phyloP scores from a whole-genome alignment of 208 protist genomes.

The Tetramitus jugosus region DNA sequence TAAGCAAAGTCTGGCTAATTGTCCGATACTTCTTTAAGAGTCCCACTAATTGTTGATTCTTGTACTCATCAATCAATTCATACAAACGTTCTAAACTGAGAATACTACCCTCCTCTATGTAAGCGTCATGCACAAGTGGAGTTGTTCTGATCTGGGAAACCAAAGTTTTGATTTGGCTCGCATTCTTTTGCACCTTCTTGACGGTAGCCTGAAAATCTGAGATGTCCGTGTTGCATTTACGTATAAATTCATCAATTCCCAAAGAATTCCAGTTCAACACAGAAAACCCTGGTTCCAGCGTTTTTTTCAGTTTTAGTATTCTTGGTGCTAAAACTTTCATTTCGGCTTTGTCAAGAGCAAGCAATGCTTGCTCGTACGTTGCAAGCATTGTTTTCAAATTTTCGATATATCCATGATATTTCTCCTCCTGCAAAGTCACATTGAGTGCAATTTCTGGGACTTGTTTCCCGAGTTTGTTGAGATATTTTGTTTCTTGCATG shows the following conservation, averaged over 20 bases:
- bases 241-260: constrained; percentile 89
- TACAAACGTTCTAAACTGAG: constrained; percentile 78
- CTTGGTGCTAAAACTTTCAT: constrained; percentile 72
- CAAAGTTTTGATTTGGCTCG: constrained; percentile 76
- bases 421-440: constrained; percentile 93
- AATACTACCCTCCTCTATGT: constrained; percentile 61
- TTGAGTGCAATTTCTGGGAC: constrained; percentile 90
- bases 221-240: constrained; percentile 78
- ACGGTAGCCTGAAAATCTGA: constrained; percentile 87
- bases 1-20: constrained; percentile 81
- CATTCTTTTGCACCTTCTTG: constrained; percentile 89
- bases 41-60: constrained; percentile 60
- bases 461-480: constrained; percentile 88
- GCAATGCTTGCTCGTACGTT: constrained; percentile 64
- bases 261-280: constrained; percentile 97
- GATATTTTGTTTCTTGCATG: constrained; percentile 93
- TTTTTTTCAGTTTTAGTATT: constrained; percentile 70
- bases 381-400: constrained; percentile 82
- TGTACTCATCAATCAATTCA: constrained; percentile 72
- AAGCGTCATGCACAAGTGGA: constrained; percentile 63
- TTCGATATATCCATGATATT: constrained; percentile 88
- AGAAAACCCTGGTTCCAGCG: constrained; percentile 78
- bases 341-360: constrained; percentile 66
- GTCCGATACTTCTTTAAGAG: constrained; percentile 81
- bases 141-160: constrained; percentile 71